Percentiles rank a stretch among this genome's conserved stretches.
Evolutionary conservation across 768 basidiomycete species (phyloP).

Genomic region (Plicaturopsis crispa): DNA sequence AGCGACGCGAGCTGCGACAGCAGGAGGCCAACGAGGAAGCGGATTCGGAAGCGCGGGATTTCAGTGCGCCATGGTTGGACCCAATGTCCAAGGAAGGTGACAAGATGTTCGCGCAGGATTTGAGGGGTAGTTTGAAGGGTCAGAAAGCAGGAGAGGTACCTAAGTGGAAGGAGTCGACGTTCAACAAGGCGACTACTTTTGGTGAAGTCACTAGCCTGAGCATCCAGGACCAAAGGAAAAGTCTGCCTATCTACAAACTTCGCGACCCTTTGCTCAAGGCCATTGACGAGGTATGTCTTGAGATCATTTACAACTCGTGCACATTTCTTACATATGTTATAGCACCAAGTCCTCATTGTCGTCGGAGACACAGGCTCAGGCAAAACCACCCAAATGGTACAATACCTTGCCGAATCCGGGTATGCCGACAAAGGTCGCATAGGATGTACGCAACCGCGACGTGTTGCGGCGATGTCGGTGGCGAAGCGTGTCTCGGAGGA

Average conservation of each 20-base stretch:
- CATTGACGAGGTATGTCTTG: constrained; percentile 69
- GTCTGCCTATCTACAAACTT: constrained; percentile 91
- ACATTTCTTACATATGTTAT: constrained; percentile 10
- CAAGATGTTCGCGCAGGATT: constrained; percentile 87
- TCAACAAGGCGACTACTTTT: constrained; percentile 94
- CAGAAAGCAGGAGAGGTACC: constrained; percentile 80
- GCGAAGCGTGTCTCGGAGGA: constrained; percentile 98
- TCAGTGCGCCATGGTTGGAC: constrained; percentile 95
- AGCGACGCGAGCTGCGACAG: constrained; percentile 87
- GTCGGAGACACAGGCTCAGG: constrained; percentile 99
- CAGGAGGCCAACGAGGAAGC: constrained; percentile 93
- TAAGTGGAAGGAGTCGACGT: constrained; percentile 86
- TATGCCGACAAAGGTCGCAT: constrained; percentile 87
- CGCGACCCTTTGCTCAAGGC: constrained; percentile 86
- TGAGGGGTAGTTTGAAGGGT: constrained; percentile 73
- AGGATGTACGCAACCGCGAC: constrained; percentile 97
- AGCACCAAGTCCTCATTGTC: constrained; percentile 97
- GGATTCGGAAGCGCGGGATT: constrained; percentile 90
- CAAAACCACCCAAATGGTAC: constrained; percentile 99
- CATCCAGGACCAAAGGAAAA: constrained; percentile 90
- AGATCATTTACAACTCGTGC: constrained; percentile 7
- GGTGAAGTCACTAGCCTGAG: constrained; percentile 87
- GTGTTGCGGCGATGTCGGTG: constrained; percentile 98
- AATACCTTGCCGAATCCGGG: constrained; percentile 93
- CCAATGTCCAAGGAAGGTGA: constrained; percentile 91